A percentile compares a stretch with the other conserved stretches of the same genome.
These are phyloP conservation scores for Gossypium ekmanianum DNA, from an alignment of 345 rosid species.

Conservation along the genomic window DNA sequence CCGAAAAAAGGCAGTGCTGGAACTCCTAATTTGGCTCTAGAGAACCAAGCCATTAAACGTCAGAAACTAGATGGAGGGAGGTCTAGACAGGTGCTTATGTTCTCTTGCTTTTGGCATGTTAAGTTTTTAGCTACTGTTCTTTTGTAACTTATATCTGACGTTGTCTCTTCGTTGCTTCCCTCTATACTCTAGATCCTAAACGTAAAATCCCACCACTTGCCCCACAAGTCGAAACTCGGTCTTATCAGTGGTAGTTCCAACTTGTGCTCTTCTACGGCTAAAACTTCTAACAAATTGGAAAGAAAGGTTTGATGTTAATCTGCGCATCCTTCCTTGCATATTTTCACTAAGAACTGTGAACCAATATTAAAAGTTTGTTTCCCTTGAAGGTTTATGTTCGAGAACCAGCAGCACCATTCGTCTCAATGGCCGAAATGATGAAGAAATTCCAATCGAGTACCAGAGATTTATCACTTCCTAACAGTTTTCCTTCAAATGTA, in stretches of 20 bases:
- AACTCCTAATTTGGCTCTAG: slow-evolving; percentile 61
- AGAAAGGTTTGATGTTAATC: slow-evolving; percentile 60
- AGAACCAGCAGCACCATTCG: slow-evolving; percentile 50
- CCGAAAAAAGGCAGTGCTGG: slow-evolving; percentile 33
- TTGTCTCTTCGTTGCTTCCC: neutral
- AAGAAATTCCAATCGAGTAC: slow-evolving; percentile 84
- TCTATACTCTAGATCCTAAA: slow-evolving; percentile 59
- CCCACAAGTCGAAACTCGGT: slow-evolving; percentile 80
- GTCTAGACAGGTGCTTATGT: slow-evolving; percentile 66
- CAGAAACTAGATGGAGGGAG: slow-evolving; percentile 94
- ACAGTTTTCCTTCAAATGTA: slow-evolving; percentile 43
- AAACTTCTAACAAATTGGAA: slow-evolving; percentile 48
- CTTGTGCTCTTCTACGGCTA: slow-evolving; percentile 37
- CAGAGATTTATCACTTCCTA: slow-evolving; percentile 66
- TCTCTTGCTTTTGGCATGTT: neutral
- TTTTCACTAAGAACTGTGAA: neutral
- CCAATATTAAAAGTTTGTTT: neutral
- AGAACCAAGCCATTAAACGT: slow-evolving; percentile 90
- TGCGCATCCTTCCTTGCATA: neutral
- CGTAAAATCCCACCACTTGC: slow-evolving; percentile 59
- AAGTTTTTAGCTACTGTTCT: neutral
- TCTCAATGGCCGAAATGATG: slow-evolving; percentile 81
- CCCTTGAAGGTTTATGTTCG: slow-evolving; percentile 52
- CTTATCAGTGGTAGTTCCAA: slow-evolving; percentile 42
- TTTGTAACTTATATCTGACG: neutral